These are phyloP conservation scores for Tillandsia fasciculata DNA, from an alignment of 176 grass and related monocot species.

Conservation along the genomic window DNA sequence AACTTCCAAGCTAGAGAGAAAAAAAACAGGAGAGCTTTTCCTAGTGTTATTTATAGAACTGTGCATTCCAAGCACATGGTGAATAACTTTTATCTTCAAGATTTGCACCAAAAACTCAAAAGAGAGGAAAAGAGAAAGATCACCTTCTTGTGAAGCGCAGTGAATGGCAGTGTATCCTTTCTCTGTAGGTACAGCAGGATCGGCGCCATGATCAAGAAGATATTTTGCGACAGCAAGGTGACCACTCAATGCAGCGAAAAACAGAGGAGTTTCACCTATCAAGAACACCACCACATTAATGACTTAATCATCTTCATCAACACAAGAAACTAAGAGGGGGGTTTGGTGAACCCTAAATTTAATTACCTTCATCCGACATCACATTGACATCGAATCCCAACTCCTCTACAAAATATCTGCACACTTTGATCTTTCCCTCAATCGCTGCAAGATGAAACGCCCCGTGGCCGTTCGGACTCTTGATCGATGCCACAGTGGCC, in stretches of 20 bases:
- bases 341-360: not conserved
- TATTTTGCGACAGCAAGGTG: slow-evolving; percentile 10
- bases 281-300: not conserved
- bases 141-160: slow-evolving; percentile 5
- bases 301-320: not conserved
- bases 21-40: too few relatives aligned
- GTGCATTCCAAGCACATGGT: too few relatives aligned
- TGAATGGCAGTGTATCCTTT: slow-evolving; percentile 28
- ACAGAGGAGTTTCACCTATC: slow-evolving; percentile 24
- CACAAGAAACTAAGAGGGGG: too few relatives aligned
- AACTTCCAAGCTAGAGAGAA: too few relatives aligned
- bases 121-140: not conserved
- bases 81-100: not conserved
- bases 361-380: not conserved
- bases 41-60: too few relatives aligned
- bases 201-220: slow-evolving; percentile 29
- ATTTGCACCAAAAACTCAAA: not conserved
- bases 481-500: not conserved
- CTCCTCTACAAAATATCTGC: slow-evolving; percentile 32
- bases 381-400: slow-evolving; percentile 13
- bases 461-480: slow-evolving; percentile 6
- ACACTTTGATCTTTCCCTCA: slow-evolving; percentile 12
- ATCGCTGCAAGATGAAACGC: slow-evolving; percentile 31
- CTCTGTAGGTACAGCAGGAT: slow-evolving; percentile 13
- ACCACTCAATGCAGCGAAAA: not conserved